Evolutionary conservation across 1,284 basidiomycete species (phyloP).

Genomic region (Malassezia caprae): DNA sequence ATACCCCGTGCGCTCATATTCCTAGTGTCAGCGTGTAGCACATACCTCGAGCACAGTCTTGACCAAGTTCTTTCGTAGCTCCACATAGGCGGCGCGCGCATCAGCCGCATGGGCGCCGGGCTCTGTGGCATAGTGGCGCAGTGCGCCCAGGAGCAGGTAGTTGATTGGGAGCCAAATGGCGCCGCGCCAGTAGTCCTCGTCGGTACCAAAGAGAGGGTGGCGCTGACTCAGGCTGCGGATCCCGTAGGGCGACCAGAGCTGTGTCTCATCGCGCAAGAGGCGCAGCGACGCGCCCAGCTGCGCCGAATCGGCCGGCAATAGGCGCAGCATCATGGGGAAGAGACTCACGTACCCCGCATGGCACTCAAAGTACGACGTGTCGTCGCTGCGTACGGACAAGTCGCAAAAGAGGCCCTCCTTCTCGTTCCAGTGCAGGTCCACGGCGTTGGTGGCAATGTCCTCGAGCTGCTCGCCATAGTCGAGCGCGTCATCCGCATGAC

Average conservation of each 20-base stretch:
- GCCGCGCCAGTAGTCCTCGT: conserved; percentile 92
- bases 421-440: conserved; percentile 87
- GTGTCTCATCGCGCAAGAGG: conserved; percentile 64
- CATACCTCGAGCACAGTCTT: conserved; percentile 72
- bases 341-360: conserved; percentile 83
- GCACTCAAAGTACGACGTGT: conserved; percentile 78
- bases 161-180: conserved; percentile 96
- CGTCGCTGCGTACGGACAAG: conserved; percentile 69
- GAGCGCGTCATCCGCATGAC: conserved; percentile 65
- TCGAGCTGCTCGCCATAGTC: conserved; percentile 67
- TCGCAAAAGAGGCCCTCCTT: conserved; percentile 86
- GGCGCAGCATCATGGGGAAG: conserved; percentile 70
- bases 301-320: conserved; percentile 62
- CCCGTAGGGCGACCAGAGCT: conserved; percentile 82
- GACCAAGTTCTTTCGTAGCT: conserved; percentile 69
- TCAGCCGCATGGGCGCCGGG: conserved; percentile 68
- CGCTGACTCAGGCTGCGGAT: conserved; percentile 72
- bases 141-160: conserved; percentile 67
- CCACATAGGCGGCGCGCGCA: conserved; percentile 66
- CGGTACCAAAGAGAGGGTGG: conserved; percentile 76
- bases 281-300: conserved; percentile 70
- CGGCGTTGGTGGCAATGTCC: conserved; percentile 72
- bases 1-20: conserved; percentile 80
- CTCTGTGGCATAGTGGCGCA: conserved; percentile 64
- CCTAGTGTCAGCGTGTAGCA: conserved; percentile 52